These are phyloP conservation scores for Selaginella tamariscina DNA, from an alignment of 75 land plant genomes.

Conservation along the genomic window DNA sequence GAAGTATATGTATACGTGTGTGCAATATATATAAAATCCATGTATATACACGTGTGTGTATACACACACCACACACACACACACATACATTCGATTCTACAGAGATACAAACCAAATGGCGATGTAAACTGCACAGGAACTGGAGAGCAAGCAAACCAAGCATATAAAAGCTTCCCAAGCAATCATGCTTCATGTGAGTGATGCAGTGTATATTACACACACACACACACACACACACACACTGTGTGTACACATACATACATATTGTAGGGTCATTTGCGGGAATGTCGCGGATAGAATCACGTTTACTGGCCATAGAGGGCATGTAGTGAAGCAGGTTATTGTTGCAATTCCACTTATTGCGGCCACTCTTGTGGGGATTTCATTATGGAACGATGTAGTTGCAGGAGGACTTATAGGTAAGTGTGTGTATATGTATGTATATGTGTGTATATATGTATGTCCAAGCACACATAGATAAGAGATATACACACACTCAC, in stretches of 20 bases:
- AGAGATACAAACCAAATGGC: not conserved
- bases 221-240: not conserved
- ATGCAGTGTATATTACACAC: not conserved
- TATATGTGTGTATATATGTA: too few species aligned
- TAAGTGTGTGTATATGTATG: too few species aligned
- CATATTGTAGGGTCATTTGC: not conserved
- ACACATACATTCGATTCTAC: not conserved
- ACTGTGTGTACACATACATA: not conserved
- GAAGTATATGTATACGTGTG: too few species aligned
- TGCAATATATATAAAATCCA: not conserved
- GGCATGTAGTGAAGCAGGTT: too few species aligned
- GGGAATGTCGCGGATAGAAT: slow-evolving; percentile 1
- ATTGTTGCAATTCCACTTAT: too few species aligned
- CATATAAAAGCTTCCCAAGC: slow-evolving; percentile 10
- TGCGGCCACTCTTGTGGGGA: too few species aligned
- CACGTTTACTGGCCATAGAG: too few species aligned
- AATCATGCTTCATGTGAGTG: slow-evolving; percentile 4
- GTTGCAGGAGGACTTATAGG: too few species aligned
- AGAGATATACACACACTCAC: too few species aligned
- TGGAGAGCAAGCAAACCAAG: not conserved
- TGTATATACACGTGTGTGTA: not conserved
- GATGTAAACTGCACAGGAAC: not conserved
- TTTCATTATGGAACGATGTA: too few species aligned
- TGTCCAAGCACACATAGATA: too few species aligned
- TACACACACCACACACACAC: too few species aligned